Conservation (phyloP, 2,329 filamentous ascomycete genomes). For the Cercospora zeina region DNA sequence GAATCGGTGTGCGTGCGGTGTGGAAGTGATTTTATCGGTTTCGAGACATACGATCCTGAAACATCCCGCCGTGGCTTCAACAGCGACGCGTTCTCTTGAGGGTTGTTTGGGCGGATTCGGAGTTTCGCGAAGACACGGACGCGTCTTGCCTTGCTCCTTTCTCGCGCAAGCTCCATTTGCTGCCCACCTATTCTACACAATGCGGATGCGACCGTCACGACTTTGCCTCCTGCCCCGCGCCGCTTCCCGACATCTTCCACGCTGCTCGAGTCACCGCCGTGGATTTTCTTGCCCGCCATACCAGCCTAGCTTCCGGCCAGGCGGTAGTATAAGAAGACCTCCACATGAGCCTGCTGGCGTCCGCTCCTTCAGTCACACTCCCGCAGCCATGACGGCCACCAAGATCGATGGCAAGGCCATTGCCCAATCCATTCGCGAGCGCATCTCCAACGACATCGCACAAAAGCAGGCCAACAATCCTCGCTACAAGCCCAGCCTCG, state of each 20-base stretch:
- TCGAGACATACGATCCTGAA: not conserved
- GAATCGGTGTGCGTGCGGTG: not conserved
- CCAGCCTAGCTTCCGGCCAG: not conserved
- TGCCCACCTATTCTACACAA: not conserved
- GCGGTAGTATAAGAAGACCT: not conserved
- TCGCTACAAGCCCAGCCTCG: slow-evolving; percentile 82
- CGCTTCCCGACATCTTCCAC: too few relatives aligned
- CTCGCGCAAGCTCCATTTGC: slow-evolving; percentile 1
- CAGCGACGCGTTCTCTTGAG: not conserved
- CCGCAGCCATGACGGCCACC: slow-evolving; percentile 72
- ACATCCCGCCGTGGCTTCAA: not conserved
- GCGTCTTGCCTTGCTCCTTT: not conserved
- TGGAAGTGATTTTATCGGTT: not conserved
- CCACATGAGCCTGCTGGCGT: slow-evolving; percentile 19
- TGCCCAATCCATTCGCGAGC: slow-evolving; percentile 85
- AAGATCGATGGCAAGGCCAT: slow-evolving; percentile 97
- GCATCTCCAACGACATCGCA: slow-evolving; percentile 75
- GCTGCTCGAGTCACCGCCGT: not conserved
- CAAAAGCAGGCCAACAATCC: slow-evolving; percentile 80
- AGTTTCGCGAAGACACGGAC: not conserved
- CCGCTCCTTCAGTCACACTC: slow-evolving; percentile 53
- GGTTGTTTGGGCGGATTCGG: slow-evolving; percentile 9
- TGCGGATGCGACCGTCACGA: slow-evolving; percentile 13
- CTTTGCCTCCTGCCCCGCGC: not conserved
- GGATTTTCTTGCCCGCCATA: not conserved